Evolutionary conservation across 306 rosid genomes (phyloP), one percentile per base, ranked within the genome.

Genomic region (Calophaca sinica): DNA sequence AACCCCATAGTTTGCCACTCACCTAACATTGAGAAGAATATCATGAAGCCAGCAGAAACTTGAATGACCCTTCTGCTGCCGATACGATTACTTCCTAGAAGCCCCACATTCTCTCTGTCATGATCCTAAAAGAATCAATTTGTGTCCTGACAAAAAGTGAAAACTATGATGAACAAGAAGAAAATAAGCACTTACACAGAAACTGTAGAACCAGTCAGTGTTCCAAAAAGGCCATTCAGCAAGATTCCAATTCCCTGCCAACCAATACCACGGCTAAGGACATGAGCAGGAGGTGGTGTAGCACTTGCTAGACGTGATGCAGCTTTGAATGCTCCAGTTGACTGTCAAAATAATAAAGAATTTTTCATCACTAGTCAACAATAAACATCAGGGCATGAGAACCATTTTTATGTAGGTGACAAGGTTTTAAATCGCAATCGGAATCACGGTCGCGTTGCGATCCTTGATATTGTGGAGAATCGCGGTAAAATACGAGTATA

Each of bases 221-320:
- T 94, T 68, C 99, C 99, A 67, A 90, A 94, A 51, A 92, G 93
- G 65, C 99, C 98, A 81, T 78, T 87, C 33, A 94, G 86, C 79
- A 94, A 89, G 74, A 92, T 87, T 70, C 99, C 99, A 29, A 94
- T 85, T 51, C 98, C 99, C 78, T 94, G 96, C 99, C 99, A 96
- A 39, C 99, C 98, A 5, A 96, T 90, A 14, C 99, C 98, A 12
- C 99, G 98, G 79, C 98, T 96, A 52, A 96, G 90, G 79, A 92
- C 93, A 80, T 96, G 90, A 64, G 98, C 92, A 31, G 99, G 99
- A 44, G 99, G 99, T 10, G 93, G 97, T 6, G 99, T 96, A 2
- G 98, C 98, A 69, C 99, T 96, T 39, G 99, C 99, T 73, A 96
- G 86, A 64, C 99, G 97, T 1, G 99, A 90, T 60, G 97, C 98